phyloP scores from a whole-genome alignment of 306 rosid species.

The Betula pendula region DNA sequence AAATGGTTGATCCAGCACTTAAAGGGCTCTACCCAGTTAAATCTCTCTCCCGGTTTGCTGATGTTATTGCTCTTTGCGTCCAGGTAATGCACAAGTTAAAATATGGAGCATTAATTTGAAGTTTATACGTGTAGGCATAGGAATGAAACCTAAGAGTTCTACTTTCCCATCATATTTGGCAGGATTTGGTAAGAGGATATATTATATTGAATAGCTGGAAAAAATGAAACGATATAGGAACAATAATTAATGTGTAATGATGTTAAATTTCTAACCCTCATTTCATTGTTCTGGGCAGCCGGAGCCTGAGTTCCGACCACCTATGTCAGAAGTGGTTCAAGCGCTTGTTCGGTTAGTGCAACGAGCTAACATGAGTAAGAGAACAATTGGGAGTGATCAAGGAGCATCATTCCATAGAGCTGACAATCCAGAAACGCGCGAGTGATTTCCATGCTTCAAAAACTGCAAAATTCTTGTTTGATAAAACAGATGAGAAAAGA shows the following conservation, averaged over 20 bases:
- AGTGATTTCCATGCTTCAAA: constrained; percentile 45
- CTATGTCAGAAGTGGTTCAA: constrained; percentile 98
- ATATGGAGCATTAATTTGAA: background rate
- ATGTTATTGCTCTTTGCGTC: constrained; percentile 92
- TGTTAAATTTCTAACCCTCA: constrained; percentile 17
- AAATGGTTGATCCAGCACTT: constrained; percentile 94
- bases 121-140: too few relatives aligned
- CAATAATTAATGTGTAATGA: background rate
- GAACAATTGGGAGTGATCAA: constrained; percentile 80
- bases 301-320: constrained; percentile 98
- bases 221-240: constrained; percentile 1
- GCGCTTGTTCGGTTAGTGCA: constrained; percentile 88
- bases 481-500: background rate
- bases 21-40: constrained; percentile 92
- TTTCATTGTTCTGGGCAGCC: constrained; percentile 52
- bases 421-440: constrained; percentile 44
- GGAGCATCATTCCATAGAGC: constrained; percentile 55
- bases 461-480: constrained; percentile 19
- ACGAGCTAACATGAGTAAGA: constrained; percentile 95
- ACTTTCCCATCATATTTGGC: background rate
- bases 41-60: constrained; percentile 96
- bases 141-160: background rate
- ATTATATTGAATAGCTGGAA: background rate
- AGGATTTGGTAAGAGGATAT: background rate
- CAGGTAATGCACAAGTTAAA: constrained; percentile 61